Conservation (phyloP, 495 filamentous ascomycete genomes). For the Sphaerosporella brunnea region DNA sequence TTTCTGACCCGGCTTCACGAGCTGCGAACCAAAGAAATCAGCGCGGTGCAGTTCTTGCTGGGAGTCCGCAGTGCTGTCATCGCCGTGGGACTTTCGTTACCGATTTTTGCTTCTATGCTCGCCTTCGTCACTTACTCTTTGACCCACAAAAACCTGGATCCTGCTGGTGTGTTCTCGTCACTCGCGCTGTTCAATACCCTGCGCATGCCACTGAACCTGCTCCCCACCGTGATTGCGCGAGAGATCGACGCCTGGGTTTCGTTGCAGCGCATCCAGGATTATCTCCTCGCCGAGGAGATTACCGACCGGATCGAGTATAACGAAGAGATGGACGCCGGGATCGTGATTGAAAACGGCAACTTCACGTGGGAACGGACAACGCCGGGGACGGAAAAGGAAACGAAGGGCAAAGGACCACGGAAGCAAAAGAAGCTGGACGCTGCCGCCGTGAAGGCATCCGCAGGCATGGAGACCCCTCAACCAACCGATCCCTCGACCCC, state of each 20-base stretch:
- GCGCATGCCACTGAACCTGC: conserved; percentile 70
- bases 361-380: conserved; percentile 84
- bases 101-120: conserved; percentile 85
- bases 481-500: conserved; percentile 18
- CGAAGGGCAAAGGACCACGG: conserved; percentile 27
- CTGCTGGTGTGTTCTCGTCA: conserved; percentile 77
- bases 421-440: conserved; percentile 32
- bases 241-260: conserved; percentile 79
- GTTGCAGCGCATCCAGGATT: conserved; percentile 67
- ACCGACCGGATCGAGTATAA: conserved; percentile 53
- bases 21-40: conserved; percentile 57
- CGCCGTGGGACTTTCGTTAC: conserved; percentile 58
- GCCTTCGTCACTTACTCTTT: conserved; percentile 85
- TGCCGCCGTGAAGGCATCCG: conserved; percentile 19
- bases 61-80: conserved; percentile 71
- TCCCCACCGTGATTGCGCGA: conserved; percentile 76
- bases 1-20: conserved; percentile 61
- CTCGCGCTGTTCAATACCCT: conserved; percentile 83
- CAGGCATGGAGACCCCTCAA: conserved; percentile 6
- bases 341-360: conserved; percentile 53
- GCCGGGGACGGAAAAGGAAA: conserved; percentile 29
- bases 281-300: conserved; percentile 67
- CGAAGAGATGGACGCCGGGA: conserved; percentile 43
- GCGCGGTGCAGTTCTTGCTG: conserved; percentile 58
- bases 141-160: conserved; percentile 47